phyloP scores from a whole-genome alignment of 2,329 filamentous ascomycete genomes.

The Penicillium sp. region DNA sequence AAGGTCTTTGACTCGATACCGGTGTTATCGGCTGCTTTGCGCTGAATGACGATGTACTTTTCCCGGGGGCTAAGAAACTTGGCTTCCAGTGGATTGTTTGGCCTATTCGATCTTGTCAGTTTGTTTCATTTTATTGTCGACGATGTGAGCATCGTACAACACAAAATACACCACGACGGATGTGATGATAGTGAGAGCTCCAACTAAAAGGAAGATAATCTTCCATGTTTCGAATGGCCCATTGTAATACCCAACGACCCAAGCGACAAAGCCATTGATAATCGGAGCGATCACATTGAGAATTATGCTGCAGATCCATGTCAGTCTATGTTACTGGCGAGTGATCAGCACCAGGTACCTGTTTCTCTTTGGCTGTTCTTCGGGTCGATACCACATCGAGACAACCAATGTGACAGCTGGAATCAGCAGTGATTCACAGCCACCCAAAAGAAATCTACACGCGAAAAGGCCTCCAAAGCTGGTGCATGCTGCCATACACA shows the following conservation, averaged over 20 bases:
- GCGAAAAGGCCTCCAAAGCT: not conserved
- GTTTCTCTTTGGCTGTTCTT: slow-evolving; percentile 1
- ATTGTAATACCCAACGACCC: slow-evolving; percentile 1
- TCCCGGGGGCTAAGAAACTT: slow-evolving; percentile 42
- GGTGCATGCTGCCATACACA: slow-evolving; percentile 1
- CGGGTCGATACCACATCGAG: slow-evolving; percentile 1
- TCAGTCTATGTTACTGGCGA: no score
- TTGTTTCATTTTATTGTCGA: not conserved
- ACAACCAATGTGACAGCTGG: slow-evolving; percentile 1
- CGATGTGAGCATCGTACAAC: not conserved
- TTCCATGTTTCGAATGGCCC: not conserved
- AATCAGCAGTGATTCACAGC: not conserved
- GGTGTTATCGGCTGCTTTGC: slow-evolving; percentile 40
- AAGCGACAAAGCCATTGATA: not conserved
- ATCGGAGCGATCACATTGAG: not conserved
- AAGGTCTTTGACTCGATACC: slow-evolving; percentile 35
- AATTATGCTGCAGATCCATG: not conserved
- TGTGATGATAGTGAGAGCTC: not conserved
- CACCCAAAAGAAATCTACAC: not conserved
- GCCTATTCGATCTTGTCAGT: not conserved
- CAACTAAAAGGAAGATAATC: not conserved
- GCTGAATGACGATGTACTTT: slow-evolving; percentile 47
- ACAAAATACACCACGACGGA: not conserved
- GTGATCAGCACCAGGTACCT: not conserved
- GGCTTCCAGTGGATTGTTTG: not conserved